A percentile compares a stretch with the other conserved stretches of the same genome.
These are phyloP conservation scores for Avena atlantica DNA, from an alignment of 176 grass and related monocot genomes.

Conservation along the genomic window DNA sequence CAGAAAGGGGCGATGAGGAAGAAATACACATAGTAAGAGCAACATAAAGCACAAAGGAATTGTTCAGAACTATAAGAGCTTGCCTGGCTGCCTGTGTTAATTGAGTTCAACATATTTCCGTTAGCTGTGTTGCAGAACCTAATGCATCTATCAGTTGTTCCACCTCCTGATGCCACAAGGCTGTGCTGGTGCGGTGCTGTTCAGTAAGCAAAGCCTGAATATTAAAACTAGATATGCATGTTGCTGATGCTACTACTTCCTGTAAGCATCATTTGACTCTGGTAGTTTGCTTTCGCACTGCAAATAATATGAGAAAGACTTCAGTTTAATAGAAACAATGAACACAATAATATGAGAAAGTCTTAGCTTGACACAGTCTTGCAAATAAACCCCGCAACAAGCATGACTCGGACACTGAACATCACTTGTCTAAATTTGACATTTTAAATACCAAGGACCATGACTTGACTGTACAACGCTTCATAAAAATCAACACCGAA, in stretches of 20 bases:
- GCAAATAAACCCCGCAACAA: not conserved
- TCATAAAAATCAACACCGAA: not conserved
- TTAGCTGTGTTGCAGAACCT: no score
- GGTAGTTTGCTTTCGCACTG: not conserved
- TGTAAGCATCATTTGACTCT: not conserved
- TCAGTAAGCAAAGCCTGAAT: not conserved
- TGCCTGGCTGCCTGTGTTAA: no score
- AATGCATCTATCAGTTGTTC: no score
- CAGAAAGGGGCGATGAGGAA: no score
- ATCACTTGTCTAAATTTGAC: not conserved
- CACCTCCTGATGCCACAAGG: not conserved
- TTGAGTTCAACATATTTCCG: no score
- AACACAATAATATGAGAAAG: not conserved
- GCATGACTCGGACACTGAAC: not conserved
- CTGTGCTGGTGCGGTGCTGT: not conserved
- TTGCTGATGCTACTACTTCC: not conserved
- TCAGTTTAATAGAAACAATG: not conserved
- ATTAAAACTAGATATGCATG: not conserved
- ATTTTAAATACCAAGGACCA: not conserved
- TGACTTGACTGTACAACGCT: slow-evolving; percentile 19
- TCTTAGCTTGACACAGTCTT: slow-evolving; percentile 1
- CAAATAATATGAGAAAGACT: not conserved
- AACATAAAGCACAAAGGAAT: no score
- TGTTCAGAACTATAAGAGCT: no score
- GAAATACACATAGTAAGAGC: no score